These are phyloP conservation scores for Leccinum ponderosum DNA, from an alignment of 1,284 basidiomycete genomes.

Conservation along the genomic window DNA sequence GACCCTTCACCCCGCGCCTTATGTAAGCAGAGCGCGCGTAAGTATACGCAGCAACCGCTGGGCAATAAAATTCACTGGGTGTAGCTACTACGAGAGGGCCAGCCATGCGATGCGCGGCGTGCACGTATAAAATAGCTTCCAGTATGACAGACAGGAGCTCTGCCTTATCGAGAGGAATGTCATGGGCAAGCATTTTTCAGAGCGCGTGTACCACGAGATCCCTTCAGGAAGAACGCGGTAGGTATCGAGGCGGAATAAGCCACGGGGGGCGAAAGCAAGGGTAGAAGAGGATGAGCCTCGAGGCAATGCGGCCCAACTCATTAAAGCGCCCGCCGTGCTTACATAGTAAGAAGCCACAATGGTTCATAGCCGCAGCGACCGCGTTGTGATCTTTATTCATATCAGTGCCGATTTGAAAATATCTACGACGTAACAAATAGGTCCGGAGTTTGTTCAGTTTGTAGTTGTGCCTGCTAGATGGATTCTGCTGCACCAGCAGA, in stretches of 20 bases:
- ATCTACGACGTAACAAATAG: not conserved
- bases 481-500: not conserved
- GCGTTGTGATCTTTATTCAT: not conserved
- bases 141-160: conserved; percentile 20
- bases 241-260: not conserved
- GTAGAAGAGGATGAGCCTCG: not conserved
- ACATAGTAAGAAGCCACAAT: not conserved
- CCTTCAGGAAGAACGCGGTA: not conserved
- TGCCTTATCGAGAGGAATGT: conserved; percentile 18
- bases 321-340: not conserved
- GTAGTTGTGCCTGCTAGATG: not conserved
- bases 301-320: not conserved
- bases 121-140: conserved; percentile 21
- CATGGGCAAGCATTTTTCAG: not conserved
- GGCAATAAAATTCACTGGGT: too few species aligned
- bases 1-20: too few species aligned
- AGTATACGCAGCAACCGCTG: too few species aligned
- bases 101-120: too few species aligned
- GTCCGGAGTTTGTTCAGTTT: not conserved
- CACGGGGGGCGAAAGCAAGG: not conserved
- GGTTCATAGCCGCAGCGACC: not conserved
- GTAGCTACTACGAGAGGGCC: too few species aligned
- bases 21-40: too few species aligned
- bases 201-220: not conserved
- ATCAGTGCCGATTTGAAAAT: not conserved